Base-by-base conservation (phyloP, 1,139 yeast genomes). In the Pichiaceae sp. region DNA sequence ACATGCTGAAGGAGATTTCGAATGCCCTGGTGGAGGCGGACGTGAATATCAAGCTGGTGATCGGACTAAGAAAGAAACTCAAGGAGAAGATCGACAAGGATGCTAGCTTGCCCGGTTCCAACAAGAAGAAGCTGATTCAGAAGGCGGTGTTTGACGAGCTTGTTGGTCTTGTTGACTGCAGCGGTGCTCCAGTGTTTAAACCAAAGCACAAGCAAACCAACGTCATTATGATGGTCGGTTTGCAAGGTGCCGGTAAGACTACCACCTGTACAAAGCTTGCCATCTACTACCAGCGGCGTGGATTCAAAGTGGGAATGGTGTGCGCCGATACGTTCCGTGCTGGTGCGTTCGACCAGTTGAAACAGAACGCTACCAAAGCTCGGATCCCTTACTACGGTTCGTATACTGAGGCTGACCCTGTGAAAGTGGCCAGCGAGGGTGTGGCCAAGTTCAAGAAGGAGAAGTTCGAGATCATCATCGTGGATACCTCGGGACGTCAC, bases 241-340 rank as follows among this genome's bases (percentile, higher is more conserved):
- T 91, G 44, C 98, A 93, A 59, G 98, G 98, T 66, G 94, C 97
- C 8, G 98, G 98, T 72, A 91, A 91, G 59, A 91, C 98, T 20
- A 91, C 98, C 0, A 79, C 96, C 2, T 89, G 97, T 75, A 91
- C 98, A 1, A 91, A 91, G 59, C 68, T 91, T 49, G 98, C 98
- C 0, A 94, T 86, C 1, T 89, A 85, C 60, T 93, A 91, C 57
- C 91, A 89, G 54, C 77, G 91, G 57, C 70, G 97, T 56, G 96
- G 96, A 1, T 86, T 79, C 62, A 87, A 86, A 56, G 95, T 87
- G 32, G 98, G 98, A 37, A 67, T 91, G 53, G 97, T 91, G 21
- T 93, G 98, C 75, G 98, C 98, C 3, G 98, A 91, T 68, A 91
- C 98, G 29, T 91, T 91, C 68, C 78, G 98, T 70, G 98, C 98